Base-by-base conservation (phyloP, 176 grass and related monocot genomes). In the Calamus simplicifolius region DNA sequence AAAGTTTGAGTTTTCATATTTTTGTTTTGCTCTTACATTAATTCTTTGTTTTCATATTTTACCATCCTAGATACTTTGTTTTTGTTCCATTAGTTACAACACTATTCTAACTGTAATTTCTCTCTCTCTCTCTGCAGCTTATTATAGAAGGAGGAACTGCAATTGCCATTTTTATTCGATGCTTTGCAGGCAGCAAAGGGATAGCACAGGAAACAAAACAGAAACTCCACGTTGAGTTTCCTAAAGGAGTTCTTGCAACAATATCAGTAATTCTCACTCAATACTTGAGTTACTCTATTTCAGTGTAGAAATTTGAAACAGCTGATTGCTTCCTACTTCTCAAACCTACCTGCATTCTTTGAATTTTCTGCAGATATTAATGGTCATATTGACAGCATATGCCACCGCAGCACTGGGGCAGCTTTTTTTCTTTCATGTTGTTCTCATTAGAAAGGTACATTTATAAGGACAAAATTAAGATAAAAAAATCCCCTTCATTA, bases 381-480 rank as follows among this genome's bases (percentile, higher is more conserved):
- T 97, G 69, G 81, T 73, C 16, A 59, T 98, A 52, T 82, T 98
- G 67, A 92, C 83, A 48, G 70, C 80, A 49, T 92, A 98, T 55
- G 78, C 87, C 64, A 91, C 78, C 19, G 78, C 78, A 56, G 93
- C 93, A 25, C 28, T 98, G 7, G 93, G 78, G 14, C 93, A 98
- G 76, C 87, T 98, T 57, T 92, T 98, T 63, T 88, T 88, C 73
- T 92, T 98, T 75, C 93, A 98, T 72, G 74, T 88, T 29, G 80
- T 98, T 56, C 87, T 98, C 38, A 98, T 98, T 27, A 84, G 78
- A 75, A 98, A 98, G 87, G 93, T 91, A 80, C 28, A 26, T 43
- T 43, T 43, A 43, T 43, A 12, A 13, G 7, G 12, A 43, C 35
- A 43, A 43, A 43, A 43, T 13, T 12, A 43, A 43, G 7, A 12